Base-by-base conservation (phyloP, 768 basidiomycete species). In the Rhodotorula toruloides region DNA sequence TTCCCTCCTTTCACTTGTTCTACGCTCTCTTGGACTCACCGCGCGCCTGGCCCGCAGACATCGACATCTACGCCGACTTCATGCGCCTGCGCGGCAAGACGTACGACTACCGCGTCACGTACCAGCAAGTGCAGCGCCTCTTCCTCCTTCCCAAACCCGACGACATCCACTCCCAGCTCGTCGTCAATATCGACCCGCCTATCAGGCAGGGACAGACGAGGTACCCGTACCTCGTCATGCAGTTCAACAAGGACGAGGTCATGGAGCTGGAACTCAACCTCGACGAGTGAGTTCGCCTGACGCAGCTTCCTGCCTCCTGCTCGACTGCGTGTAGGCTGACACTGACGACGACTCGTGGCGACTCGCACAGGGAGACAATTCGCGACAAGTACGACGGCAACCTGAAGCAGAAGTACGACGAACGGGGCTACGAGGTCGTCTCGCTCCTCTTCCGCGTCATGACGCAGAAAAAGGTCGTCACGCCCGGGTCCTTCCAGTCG, bases 141-240 rank as follows among this genome's bases (percentile, higher is more conserved):
- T 99, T 98, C 82, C 81, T 98, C 31, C 81, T 99, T 9, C 96
- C 96, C 22, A 94, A 96, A 76, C 77, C 80, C 31, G 96, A 99
- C 74, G 96, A 98, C 71, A 85, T 89, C 58, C 94, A 97, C 75
- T 88, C 96, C 42, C 82, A 96, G 60, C 91, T 99, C 76, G 93
- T 99, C 66, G 91, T 99, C 72, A 89, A 90, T 58, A 82, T 99
- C 52, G 91, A 86, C 76, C 89, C 86, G 32, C 94, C 96, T 3
- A 96, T 99, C 67, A 84, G 94, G 52, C 96, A 98, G 82, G 96
- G 96, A 55, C 96, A 98, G 76, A 99, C 96, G 2, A 83, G 91
- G 49, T 98, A 99, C 78, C 94, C 94, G 62, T 99, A 96, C 77
- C 81, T 99, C 29, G 94, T 99, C 61, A 93, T 97, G 87, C 93